Conservation (phyloP, 2,329 filamentous ascomycete species). For the Fusarium sp. region DNA sequence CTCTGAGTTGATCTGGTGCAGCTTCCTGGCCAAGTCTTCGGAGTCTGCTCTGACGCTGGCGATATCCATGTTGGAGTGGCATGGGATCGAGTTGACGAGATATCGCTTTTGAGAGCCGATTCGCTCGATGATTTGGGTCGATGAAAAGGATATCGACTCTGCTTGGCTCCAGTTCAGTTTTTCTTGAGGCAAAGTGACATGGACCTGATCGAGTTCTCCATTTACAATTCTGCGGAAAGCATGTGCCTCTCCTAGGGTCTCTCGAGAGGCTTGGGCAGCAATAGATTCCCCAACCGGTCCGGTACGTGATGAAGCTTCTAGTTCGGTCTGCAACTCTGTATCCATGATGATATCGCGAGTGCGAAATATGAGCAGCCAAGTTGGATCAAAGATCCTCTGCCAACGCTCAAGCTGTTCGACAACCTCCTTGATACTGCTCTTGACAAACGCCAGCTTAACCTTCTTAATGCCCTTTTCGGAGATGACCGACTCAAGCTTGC, state of each 20-base stretch:
- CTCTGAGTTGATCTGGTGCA: neutral
- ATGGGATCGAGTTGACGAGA: constrained; percentile 40
- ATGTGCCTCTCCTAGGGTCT: neutral
- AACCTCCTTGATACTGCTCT: constrained; percentile 28
- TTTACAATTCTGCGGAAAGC: constrained; percentile 1
- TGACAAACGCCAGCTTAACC: constrained; percentile 21
- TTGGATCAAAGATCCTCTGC: constrained; percentile 34
- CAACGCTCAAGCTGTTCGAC: constrained; percentile 38
- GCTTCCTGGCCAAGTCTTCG: constrained; percentile 14
- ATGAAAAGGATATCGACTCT: constrained; percentile 15
- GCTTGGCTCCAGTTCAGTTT: constrained; percentile 7
- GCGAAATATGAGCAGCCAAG: constrained; percentile 39
- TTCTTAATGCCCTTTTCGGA: constrained; percentile 11
- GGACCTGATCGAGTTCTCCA: neutral
- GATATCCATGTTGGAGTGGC: constrained; percentile 16
- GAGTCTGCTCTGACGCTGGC: constrained; percentile 11
- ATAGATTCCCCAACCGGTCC: neutral
- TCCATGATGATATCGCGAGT: constrained; percentile 34
- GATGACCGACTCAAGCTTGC: neutral
- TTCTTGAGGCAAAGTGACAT: neutral
- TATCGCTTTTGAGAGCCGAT: constrained; percentile 28
- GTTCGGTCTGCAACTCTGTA: constrained; percentile 2
- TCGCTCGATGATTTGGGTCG: constrained; percentile 41
- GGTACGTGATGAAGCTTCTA: neutral
- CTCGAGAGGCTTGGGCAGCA: neutral